Evolutionary conservation across 495 filamentous ascomycete genomes (phyloP).

Genomic region (Elaphomyces granulatus): DNA sequence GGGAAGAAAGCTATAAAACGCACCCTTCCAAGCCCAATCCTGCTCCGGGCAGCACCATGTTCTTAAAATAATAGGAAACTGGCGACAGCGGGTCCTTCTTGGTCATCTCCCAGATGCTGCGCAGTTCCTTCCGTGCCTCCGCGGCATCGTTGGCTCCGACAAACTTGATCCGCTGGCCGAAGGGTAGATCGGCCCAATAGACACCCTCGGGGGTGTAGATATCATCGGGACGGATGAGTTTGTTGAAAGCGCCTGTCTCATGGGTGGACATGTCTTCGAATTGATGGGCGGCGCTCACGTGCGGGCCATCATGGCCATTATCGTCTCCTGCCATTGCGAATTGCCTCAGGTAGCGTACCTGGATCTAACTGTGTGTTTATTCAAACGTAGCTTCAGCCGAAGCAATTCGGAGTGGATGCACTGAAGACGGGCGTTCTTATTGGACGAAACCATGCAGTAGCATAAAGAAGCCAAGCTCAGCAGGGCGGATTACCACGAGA

Average conservation of each 20-base stretch:
- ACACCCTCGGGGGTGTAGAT: constrained; percentile 61
- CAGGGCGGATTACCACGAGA: no score
- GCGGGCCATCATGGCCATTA: constrained; percentile 39
- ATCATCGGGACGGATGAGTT: constrained; percentile 67
- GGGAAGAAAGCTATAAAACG: constrained; percentile 6
- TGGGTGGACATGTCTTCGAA: constrained; percentile 42
- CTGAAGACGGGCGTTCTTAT: no score
- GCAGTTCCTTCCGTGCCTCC: constrained; percentile 52
- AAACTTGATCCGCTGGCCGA: constrained; percentile 52
- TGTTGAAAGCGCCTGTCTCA: constrained; percentile 58
- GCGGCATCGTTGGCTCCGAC: constrained; percentile 49
- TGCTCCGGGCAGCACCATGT: constrained; percentile 78
- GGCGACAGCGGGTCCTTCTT: constrained; percentile 70
- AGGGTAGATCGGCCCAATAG: constrained; percentile 78
- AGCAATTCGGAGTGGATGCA: no score
- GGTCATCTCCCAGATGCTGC: constrained; percentile 54
- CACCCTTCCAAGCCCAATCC: constrained; percentile 77
- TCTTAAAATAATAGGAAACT: constrained; percentile 66
- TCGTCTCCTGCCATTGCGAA: no score
- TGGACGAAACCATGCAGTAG: no score
- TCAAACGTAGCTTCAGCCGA: no score
- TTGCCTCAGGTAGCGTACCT: no score
- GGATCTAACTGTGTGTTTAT: no score
- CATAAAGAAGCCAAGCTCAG: no score
- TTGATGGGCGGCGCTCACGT: constrained; percentile 37